Base-by-base conservation (phyloP, 768 basidiomycete genomes). In the Podaxis sp. region DNA sequence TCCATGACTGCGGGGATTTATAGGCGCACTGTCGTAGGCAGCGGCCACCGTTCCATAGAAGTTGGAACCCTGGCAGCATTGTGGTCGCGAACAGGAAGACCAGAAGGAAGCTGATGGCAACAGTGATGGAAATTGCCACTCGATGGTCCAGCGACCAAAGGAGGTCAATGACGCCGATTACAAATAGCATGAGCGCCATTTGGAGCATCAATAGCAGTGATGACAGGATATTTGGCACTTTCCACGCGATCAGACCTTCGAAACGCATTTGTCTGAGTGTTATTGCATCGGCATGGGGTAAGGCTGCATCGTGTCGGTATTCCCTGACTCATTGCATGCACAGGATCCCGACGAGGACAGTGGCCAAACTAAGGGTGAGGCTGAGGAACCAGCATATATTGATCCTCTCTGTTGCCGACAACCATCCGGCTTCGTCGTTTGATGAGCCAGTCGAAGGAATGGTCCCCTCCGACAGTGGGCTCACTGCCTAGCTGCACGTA, bases 151-250 rank as follows among this genome's bases (percentile, higher is more conserved):
- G 44, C 4, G 51, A 53, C 72, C 71, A 72, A 3, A 75, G 64
- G 5, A 73, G 62, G 25, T 71, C 66, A 9, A 70, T 42, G 6
- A 74, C 50, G 2, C 73, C 73, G 1, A 60, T 55, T 46, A 73
- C 70, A 61, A 75, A 75, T 2, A 74, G 61, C 7, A 73, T 57
- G 25, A 75, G 61, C 5, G 72, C 67, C 13, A 63, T 55, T 55
- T 74, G 73, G 9, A 76, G 65, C 6, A 73, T 54, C 7, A 74
- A 55, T 5, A 72, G 72, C 11, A 75, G 66, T 4, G 64, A 35
- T 3, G 71, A 64, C 4, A 73, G 47, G 25, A 74, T 71, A 18
- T 54, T 50, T 0, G 69, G 68, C 13, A 75, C 69, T 23, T 67
- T 59, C 74, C 74, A 75, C 6, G 48, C 55, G 7, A 65, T 21